These are phyloP conservation scores for Thermoascus crustaceus DNA, from an alignment of 2,329 filamentous ascomycete genomes.

Conservation along the genomic window DNA sequence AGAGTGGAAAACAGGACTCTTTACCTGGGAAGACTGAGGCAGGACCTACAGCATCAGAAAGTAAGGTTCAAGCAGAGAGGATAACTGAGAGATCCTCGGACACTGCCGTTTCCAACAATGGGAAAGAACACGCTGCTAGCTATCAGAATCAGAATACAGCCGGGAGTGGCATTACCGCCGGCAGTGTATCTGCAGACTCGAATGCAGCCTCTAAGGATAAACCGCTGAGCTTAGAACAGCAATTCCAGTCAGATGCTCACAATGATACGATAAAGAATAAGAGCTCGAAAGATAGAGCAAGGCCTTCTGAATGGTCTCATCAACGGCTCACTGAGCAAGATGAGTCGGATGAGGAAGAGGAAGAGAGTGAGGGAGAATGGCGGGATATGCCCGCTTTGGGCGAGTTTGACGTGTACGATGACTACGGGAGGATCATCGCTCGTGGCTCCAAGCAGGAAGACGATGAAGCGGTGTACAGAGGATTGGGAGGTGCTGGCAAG, in stretches of 20 bases:
- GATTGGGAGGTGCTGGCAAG: constrained; percentile 80
- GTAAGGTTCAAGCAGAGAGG: too few species aligned
- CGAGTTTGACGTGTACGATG: constrained; percentile 90
- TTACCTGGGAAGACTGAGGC: too few species aligned
- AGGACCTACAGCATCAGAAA: too few species aligned
- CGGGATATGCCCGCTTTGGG: constrained; percentile 92
- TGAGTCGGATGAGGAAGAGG: constrained; percentile 35
- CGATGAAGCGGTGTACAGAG: constrained; percentile 64
- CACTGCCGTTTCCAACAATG: too few species aligned
- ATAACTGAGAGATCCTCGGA: too few species aligned
- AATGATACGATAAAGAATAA: constrained; percentile 8
- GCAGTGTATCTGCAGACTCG: too few species aligned
- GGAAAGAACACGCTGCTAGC: too few species aligned
- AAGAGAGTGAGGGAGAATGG: constrained; percentile 66
- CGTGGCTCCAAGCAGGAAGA: constrained; percentile 64
- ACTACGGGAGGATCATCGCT: constrained; percentile 80
- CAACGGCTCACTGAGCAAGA: constrained; percentile 59
- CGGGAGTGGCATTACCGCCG: too few species aligned
- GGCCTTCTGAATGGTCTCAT: constrained; percentile 81
- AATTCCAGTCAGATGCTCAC: constrained; percentile 5
- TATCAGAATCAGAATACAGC: too few species aligned
- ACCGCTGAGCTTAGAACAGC: background rate
- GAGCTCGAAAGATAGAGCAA: constrained; percentile 18
- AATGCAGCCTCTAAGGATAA: too few species aligned
- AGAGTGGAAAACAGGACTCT: too few species aligned